Conservation (phyloP, 352 stramenopile genomes). For the Phytophthora cryptogea region DNA sequence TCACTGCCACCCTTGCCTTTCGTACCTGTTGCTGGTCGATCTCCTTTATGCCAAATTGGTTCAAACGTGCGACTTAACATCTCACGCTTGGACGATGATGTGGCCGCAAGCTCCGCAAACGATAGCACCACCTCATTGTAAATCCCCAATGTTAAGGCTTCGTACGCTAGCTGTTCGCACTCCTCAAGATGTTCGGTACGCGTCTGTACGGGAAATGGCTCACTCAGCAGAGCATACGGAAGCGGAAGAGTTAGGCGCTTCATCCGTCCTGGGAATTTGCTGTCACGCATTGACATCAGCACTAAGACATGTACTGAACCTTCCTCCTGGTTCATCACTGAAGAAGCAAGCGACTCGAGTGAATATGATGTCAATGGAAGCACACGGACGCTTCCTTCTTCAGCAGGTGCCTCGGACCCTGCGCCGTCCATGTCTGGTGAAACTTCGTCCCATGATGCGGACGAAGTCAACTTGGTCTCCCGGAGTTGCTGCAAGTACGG, state of each 20-base stretch:
- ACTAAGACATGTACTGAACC: slow-evolving; percentile 34
- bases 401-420: neutral
- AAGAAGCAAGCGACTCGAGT: slow-evolving; percentile 41
- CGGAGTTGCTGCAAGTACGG: slow-evolving; percentile 74
- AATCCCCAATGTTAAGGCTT: slow-evolving; percentile 41
- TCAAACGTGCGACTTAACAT: slow-evolving; percentile 44
- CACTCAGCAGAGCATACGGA: slow-evolving; percentile 52
- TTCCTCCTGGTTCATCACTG: slow-evolving; percentile 3
- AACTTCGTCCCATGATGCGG: slow-evolving; percentile 20
- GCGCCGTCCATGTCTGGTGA: neutral
- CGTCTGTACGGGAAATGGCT: slow-evolving; percentile 61
- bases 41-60: slow-evolving; percentile 38
- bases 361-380: slow-evolving; percentile 49
- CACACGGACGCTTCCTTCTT: slow-evolving; percentile 41
- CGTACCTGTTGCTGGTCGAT: slow-evolving; percentile 7
- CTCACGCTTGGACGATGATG: slow-evolving; percentile 31
- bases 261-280: slow-evolving; percentile 78
- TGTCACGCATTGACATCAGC: slow-evolving; percentile 76
- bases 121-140: slow-evolving; percentile 55
- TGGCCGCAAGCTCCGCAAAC: slow-evolving; percentile 42
- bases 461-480: slow-evolving; percentile 42
- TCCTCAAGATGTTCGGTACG: slow-evolving; percentile 53
- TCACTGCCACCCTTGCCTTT: slow-evolving; percentile 5
- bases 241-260: slow-evolving; percentile 69
- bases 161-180: slow-evolving; percentile 51